Base-by-base conservation (phyloP, 192 early-diverging fungal species). In the Radiomyces spectabilis region DNA sequence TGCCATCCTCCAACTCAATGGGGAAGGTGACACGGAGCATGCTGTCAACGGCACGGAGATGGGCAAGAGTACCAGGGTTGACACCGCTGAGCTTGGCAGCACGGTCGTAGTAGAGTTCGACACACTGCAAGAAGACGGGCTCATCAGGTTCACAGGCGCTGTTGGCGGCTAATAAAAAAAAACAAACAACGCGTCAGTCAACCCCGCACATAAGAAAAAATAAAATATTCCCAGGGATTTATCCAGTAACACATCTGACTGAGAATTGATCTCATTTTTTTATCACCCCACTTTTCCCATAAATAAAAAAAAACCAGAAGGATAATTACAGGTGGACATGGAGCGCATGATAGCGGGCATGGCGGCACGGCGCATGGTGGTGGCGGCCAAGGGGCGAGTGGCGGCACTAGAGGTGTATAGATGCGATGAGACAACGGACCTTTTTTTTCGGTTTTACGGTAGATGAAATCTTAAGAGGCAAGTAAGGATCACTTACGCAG, bases 1-100 rank as follows among this genome's bases (percentile, higher is more conserved):
- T 84, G 43, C 82, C 81, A 15, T 71, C 53, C 27, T 79, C 70
- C 32, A 79, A 74, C 54, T 88, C 86, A 43, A 91, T 75, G 6
- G 86, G 86, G 60, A 91, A 91, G 4, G 83, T 87, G 13, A 88
- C 85, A 57, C 80, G 80, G 31, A 88, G 74, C 15, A 87, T 72
- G 46, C 70, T 68, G 61, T 91, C 88, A 10, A 81, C 81, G 48
- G 81, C 82, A 53, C 81, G 78, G 63, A 91, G 83, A 48, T 86
- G 83, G 25, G 63, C 71, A 50, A 91, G 62, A 8, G 80, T 81
- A 44, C 78, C 76, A 13, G 63, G 51, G 15, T 72, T 58, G 9
- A 85, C 76, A 34, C 75, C 69, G 57, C 84, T 82, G 55, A 81
- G 55, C 31, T 74, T 78, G 18, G 88, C 86, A 22, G 86, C 88